Evolutionary conservation across 805 yeast species (phyloP), one percentile per base, ranked within the genome.

Genomic region (Soucietia sequanensis): DNA sequence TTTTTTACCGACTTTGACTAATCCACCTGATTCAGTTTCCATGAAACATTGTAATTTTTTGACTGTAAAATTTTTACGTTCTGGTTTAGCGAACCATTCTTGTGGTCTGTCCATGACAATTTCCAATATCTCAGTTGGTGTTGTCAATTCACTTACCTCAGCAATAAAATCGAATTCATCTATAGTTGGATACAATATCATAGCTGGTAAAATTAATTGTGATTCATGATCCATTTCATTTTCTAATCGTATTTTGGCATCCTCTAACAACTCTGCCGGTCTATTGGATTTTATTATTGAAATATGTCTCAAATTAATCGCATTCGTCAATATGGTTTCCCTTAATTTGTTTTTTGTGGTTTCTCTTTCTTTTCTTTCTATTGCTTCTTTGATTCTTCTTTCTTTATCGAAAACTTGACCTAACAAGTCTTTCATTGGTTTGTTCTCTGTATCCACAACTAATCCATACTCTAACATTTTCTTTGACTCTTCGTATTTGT

Each of bases 91-190:
- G 50, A 81, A 82, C 81, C 85, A 87, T 27, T 75, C 75, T 6
- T 73, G 73, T 3, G 90, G 89, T 50, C 89, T 72, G 27, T 80
- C 71, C 37, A 67, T 46, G 3, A 89, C 72, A 41, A 76, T 55
- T 22, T 74, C 75, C 41, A 88, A 55, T 8, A 85, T 51, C 24
- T 84, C 93, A 4, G 58, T 50, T 0, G 91, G 78, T 0, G 91
- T 74, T 1, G 81, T 69, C 23, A 80, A 60, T 58, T 89, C 96
- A 39, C 91, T 78, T 5, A 84, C 74, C 41, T 80, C 81, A 2
- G 80, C 84, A 25, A 91, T 67, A 47, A 81, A 81, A 57, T 91
- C 97, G 47, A 88, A 85, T 55, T 87, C 93, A 56, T 84, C 83
- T 4, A 77, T 78, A 2, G 89, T 75, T 15, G 98, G 97, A 48